phyloP scores from a whole-genome alignment of 306 rosid species.

The Prunus mongolica region DNA sequence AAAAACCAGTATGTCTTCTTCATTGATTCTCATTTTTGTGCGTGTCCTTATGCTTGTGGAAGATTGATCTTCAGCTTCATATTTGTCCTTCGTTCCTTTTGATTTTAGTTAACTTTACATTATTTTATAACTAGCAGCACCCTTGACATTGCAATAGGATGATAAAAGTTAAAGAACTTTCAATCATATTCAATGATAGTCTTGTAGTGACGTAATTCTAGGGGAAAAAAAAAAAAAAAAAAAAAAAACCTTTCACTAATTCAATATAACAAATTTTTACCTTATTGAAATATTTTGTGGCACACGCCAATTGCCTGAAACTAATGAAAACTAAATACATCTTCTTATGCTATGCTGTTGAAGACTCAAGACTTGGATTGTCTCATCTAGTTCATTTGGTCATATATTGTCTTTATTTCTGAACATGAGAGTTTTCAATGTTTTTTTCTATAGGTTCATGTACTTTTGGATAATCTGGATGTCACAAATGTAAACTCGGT shows the following conservation, averaged over 20 bases:
- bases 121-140: background rate
- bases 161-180: background rate
- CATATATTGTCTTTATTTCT: background rate
- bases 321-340: background rate
- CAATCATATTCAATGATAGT: background rate
- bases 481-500: slow-evolving; percentile 45
- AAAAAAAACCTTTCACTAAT: no score
- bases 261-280: background rate
- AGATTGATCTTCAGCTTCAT: background rate
- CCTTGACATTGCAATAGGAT: background rate
- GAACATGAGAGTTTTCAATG: background rate
- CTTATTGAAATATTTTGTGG: background rate
- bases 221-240: background rate
- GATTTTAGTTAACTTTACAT: background rate
- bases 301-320: background rate
- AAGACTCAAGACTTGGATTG: background rate
- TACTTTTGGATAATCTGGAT: slow-evolving; percentile 64
- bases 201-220: background rate
- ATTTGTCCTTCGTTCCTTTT: background rate
- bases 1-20: slow-evolving; percentile 68
- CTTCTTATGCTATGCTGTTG: background rate
- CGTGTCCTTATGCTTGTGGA: background rate
- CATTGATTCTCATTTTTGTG: background rate
- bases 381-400: background rate
- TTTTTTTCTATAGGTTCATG: slow-evolving; percentile 54